phyloP scores from a whole-genome alignment of 1,284 basidiomycete species.

The Paramarasmius palmivorus region DNA sequence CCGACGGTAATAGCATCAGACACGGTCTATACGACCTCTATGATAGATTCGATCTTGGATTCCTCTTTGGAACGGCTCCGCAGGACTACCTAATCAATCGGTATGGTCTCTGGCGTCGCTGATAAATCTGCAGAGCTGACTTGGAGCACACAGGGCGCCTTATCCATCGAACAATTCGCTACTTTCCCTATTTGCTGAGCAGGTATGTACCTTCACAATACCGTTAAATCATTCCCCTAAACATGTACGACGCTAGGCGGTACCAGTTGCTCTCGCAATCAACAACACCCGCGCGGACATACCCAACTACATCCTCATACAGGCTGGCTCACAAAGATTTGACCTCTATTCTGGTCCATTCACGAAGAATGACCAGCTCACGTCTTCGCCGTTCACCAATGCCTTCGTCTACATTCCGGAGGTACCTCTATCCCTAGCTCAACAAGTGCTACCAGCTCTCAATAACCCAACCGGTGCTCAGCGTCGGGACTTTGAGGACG shows the following conservation, averaged over 20 bases:
- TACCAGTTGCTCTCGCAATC: slow-evolving; percentile 54
- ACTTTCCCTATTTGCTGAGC: slow-evolving; percentile 59
- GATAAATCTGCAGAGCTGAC: neutral
- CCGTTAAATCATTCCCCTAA: neutral
- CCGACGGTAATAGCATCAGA: slow-evolving; percentile 51
- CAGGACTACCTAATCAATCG: slow-evolving; percentile 68
- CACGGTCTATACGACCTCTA: slow-evolving; percentile 53
- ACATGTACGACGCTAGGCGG: slow-evolving; percentile 33
- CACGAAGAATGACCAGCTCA: slow-evolving; percentile 79
- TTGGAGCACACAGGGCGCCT: slow-evolving; percentile 41
- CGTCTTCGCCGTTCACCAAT: slow-evolving; percentile 65
- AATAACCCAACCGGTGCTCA: slow-evolving; percentile 48
- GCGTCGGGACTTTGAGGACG: slow-evolving; percentile 33
- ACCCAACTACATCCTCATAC: slow-evolving; percentile 71
- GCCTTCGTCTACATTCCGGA: slow-evolving; percentile 59
- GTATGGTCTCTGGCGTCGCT: slow-evolving; percentile 28
- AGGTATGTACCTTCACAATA: slow-evolving; percentile 35
- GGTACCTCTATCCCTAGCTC: slow-evolving; percentile 49
- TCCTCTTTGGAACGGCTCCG: slow-evolving; percentile 69
- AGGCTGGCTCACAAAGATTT: slow-evolving; percentile 77
- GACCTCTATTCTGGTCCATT: slow-evolving; percentile 71
- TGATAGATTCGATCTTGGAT: slow-evolving; percentile 51
- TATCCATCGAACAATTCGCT: slow-evolving; percentile 68
- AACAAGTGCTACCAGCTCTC: slow-evolving; percentile 51
- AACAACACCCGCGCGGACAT: slow-evolving; percentile 61